phyloP scores from a whole-genome alignment of 257 asterid species.

The Handroanthus guayacan region DNA sequence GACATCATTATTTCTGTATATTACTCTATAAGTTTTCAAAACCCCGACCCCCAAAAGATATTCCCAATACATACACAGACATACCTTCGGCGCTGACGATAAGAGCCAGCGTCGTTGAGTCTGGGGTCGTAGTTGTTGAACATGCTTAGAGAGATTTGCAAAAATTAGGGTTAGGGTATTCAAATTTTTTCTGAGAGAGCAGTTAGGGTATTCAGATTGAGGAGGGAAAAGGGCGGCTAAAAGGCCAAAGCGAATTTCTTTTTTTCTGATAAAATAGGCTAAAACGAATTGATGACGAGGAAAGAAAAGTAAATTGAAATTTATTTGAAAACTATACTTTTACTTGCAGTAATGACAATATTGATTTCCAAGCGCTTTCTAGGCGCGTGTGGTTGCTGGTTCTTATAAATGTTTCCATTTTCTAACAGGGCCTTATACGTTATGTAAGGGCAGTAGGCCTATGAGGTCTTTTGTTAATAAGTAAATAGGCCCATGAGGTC shows the following conservation, averaged over 20 bases:
- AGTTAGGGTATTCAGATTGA: slow-evolving; percentile 40
- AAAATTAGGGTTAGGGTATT: slow-evolving; percentile 40
- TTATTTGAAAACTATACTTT: too few relatives aligned
- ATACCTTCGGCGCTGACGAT: slow-evolving; percentile 90
- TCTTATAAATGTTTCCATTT: too few relatives aligned
- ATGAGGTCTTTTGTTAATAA: too few relatives aligned
- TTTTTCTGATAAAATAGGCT: too few relatives aligned
- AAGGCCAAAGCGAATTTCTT: background rate
- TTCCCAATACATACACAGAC: background rate
- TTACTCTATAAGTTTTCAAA: slow-evolving; percentile 4
- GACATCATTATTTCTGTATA: background rate
- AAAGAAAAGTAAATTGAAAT: background rate
- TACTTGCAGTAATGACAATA: too few relatives aligned
- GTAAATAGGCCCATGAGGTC: too few relatives aligned
- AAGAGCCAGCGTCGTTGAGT: slow-evolving; percentile 67
- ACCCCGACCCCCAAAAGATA: background rate
- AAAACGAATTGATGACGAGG: background rate
- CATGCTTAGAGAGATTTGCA: slow-evolving; percentile 46
- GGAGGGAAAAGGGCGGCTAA: slow-evolving; percentile 23
- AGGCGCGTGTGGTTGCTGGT: too few relatives aligned
- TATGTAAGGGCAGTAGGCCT: too few relatives aligned
- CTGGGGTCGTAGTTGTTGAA: slow-evolving; percentile 68
- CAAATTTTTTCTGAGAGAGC: slow-evolving; percentile 1
- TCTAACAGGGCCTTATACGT: too few relatives aligned
- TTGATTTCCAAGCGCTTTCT: too few relatives aligned